Percentiles rank a stretch among this genome's conserved stretches.
Conservation (phyloP, 176 grass and related monocot species). For the Pharus latifolius region DNA sequence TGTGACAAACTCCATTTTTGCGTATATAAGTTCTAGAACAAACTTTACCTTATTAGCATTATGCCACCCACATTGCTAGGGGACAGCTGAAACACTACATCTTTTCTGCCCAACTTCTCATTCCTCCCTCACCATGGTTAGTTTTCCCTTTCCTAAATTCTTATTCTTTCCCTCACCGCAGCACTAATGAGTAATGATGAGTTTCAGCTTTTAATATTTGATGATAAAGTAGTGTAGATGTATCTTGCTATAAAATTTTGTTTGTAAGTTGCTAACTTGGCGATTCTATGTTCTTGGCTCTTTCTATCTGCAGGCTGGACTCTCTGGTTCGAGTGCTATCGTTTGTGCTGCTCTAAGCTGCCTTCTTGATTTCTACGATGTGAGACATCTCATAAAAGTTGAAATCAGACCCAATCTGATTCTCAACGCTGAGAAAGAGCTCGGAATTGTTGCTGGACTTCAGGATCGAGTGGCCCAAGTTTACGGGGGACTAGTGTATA, state of each 20-base stretch:
- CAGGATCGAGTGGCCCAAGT: conserved; percentile 79
- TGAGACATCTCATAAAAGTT: conserved; percentile 60
- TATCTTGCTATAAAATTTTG: background rate
- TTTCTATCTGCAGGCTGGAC: conserved; percentile 44
- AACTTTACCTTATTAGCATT: no score
- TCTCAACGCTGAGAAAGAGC: conserved; percentile 64
- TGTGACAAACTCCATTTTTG: no score
- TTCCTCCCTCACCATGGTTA: no score
- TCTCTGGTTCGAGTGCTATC: conserved; percentile 85
- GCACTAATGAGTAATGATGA: no score
- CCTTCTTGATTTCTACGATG: conserved; percentile 70
- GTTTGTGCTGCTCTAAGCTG: conserved; percentile 82
- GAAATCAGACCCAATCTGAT: conserved; percentile 70
- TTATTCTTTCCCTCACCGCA: no score
- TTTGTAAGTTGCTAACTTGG: background rate
- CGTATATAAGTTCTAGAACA: no score
- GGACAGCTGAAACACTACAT: no score
- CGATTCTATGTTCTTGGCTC: background rate
- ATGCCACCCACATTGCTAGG: no score
- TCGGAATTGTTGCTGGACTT: conserved; percentile 84
- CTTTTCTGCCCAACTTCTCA: no score
- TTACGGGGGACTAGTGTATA: conserved; percentile 68
- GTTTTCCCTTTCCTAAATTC: no score
- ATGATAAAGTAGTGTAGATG: background rate
- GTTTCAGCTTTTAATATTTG: no score